Conservation (phyloP, 805 yeast species). For the Nakazawaea wyomingensis region DNA sequence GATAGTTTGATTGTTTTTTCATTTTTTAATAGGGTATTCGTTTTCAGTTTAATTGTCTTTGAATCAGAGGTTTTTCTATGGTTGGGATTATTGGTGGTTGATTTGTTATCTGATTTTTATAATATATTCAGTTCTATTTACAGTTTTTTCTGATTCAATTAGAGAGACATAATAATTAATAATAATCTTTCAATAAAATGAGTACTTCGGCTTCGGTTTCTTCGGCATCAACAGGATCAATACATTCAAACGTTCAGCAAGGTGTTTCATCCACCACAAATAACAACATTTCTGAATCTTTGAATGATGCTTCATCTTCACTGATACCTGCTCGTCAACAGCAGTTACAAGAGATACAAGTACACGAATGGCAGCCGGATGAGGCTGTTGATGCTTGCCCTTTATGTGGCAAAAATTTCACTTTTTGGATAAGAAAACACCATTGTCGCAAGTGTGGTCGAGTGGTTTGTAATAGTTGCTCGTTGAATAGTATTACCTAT, state of each 20-base stretch:
- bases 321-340: constrained; percentile 1
- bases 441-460: constrained; percentile 82
- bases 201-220: not conserved
- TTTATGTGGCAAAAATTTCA: constrained; percentile 47
- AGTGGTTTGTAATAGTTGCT: constrained; percentile 70
- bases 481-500: constrained; percentile 46
- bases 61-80: not conserved
- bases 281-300: constrained; percentile 2
- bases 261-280: too few species aligned
- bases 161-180: not conserved
- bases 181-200: too few species aligned
- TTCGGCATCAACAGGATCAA: constrained; percentile 4
- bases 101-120: not conserved
- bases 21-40: too few species aligned
- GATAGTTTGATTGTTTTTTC: too few species aligned
- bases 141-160: not conserved
- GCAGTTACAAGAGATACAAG: constrained; percentile 6
- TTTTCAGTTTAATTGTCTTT: not conserved
- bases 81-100: not conserved
- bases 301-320: constrained; percentile 3
- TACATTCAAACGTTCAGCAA: too few species aligned
- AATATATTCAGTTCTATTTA: not conserved
- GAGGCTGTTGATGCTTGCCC: constrained; percentile 45
- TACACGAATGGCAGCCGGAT: constrained; percentile 64
- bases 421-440: constrained; percentile 67